These are phyloP conservation scores for Zoysia matrella DNA, from an alignment of 202 grass and related monocot species.

Conservation along the genomic window DNA sequence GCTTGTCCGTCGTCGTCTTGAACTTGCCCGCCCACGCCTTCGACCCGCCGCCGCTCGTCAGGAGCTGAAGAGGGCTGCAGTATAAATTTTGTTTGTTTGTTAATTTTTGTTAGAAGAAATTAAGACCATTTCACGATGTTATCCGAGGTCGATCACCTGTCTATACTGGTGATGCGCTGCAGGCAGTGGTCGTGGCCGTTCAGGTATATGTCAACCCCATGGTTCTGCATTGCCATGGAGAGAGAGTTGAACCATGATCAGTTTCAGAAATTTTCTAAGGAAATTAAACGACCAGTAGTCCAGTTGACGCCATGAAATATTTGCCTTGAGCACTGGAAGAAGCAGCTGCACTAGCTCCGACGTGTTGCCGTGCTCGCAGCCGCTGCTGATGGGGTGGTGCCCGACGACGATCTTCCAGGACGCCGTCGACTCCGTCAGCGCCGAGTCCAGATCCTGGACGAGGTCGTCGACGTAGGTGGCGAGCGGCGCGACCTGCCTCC, in stretches of 20 bases:
- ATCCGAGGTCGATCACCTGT: constrained; percentile 49
- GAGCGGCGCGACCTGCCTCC: constrained; percentile 66
- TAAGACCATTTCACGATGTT: too few species aligned
- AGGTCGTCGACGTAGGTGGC: constrained; percentile 58
- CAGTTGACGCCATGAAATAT: too few species aligned
- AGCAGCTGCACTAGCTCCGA: constrained; percentile 60
- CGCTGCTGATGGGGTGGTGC: constrained; percentile 82
- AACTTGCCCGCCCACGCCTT: constrained; percentile 77
- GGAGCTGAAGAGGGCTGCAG: constrained; percentile 54
- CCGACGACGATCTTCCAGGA: constrained; percentile 86
- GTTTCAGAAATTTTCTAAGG: background rate
- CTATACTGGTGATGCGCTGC: constrained; percentile 67
- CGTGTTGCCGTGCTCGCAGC: constrained; percentile 76
- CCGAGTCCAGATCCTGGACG: constrained; percentile 56
- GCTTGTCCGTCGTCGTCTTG: constrained; percentile 54
- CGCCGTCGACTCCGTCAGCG: constrained; percentile 55
- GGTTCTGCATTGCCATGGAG: constrained; percentile 32
- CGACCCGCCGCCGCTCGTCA: constrained; percentile 83
- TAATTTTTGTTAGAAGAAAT: background rate
- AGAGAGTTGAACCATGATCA: background rate
- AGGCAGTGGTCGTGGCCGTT: constrained; percentile 90
- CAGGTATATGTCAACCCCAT: constrained; percentile 68
- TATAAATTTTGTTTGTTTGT: background rate
- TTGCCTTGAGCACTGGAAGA: constrained; percentile 66
- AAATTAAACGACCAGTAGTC: background rate